Base-by-base conservation (phyloP, 202 grass and related monocot species). In the Setaria italica region DNA sequence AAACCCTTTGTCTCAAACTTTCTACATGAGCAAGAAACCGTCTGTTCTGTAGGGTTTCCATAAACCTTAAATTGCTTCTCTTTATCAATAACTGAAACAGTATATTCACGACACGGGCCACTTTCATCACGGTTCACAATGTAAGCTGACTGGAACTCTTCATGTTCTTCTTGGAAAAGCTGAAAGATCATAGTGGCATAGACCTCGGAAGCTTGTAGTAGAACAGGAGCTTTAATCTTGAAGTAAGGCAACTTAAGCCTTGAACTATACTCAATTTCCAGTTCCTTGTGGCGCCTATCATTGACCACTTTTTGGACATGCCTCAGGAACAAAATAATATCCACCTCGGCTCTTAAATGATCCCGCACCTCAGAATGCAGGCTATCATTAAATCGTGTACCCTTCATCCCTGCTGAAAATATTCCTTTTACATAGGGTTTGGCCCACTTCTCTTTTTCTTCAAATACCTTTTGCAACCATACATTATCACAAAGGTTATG, bases 371-470 rank as follows among this genome's bases (percentile, higher is more conserved):
- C 84, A 62, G 70, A 82, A 37, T 85, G 86, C 37, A 92, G 81
- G 46, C 68, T 76, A 32, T 95, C 88, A 25, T 92, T 95, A 29
- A 86, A 80, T 6, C 78, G 77, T 65, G 90, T 92, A 67, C 81
- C 87, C 67, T 82, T 92, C 86, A 95, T 95, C 41, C 93, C 90
- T 71, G 85, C 88, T 60, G 85, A 88, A 81, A 92, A 92, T 47
- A 81, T 47, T 55, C 55, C 84, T 64, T 87, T 91, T 32, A 89
- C 74, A 74, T 90, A 92, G 47, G 93, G 88, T 32, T 83, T 92
- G 50, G 90, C 86, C 93, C 90, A 95, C 77, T 92, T 95, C 39
- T 95, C 84, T 79, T 92, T 95, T 53, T 92, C 88, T 66, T 89
- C 84, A 67, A 95, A 95, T 78, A 90, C 54, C 39, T 85, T 80